Evolutionary conservation across 1,284 basidiomycete species (phyloP).

Genomic region (Fomitopsis pinicola): DNA sequence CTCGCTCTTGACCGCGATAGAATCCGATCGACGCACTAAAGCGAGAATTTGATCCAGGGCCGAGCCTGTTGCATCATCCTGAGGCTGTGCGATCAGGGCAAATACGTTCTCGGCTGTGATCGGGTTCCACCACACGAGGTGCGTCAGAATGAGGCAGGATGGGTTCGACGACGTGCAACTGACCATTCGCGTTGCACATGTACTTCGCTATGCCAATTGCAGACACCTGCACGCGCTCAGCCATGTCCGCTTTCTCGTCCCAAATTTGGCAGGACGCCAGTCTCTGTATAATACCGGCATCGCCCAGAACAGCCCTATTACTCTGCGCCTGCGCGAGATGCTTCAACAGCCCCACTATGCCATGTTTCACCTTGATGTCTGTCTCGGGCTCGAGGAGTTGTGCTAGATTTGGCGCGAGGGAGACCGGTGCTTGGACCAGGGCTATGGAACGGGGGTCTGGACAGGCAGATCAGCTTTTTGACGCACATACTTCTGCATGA

Average conservation of each 20-base stretch:
- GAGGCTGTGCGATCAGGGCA: slow-evolving; percentile 46
- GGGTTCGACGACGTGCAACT: slow-evolving; percentile 18
- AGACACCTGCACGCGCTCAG: slow-evolving; percentile 82
- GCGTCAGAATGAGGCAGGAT: not conserved
- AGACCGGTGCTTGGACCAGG: slow-evolving; percentile 49
- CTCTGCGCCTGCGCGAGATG: slow-evolving; percentile 75
- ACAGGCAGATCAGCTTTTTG: slow-evolving; percentile 5
- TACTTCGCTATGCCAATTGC: slow-evolving; percentile 90
- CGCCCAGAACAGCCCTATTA: slow-evolving; percentile 60
- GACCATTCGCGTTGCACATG: slow-evolving; percentile 75
- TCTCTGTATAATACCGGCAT: slow-evolving; percentile 58
- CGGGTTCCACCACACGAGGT: not conserved
- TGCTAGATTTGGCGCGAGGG: slow-evolving; percentile 41
- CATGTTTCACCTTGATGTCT: slow-evolving; percentile 83
- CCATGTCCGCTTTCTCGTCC: slow-evolving; percentile 69
- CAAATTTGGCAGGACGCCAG: slow-evolving; percentile 70
- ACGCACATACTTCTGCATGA: not conserved
- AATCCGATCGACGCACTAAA: slow-evolving; percentile 77
- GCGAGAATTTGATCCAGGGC: slow-evolving; percentile 70
- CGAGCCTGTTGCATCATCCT: slow-evolving; percentile 23
- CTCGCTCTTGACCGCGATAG: slow-evolving; percentile 82
- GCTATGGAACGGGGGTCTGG: slow-evolving; percentile 63
- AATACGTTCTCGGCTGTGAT: slow-evolving; percentile 61
- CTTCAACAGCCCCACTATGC: slow-evolving; percentile 77
- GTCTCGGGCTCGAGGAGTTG: slow-evolving; percentile 34